Conservation (phyloP, 352 stramenopile species). For the Pythium aphanidermatum region DNA sequence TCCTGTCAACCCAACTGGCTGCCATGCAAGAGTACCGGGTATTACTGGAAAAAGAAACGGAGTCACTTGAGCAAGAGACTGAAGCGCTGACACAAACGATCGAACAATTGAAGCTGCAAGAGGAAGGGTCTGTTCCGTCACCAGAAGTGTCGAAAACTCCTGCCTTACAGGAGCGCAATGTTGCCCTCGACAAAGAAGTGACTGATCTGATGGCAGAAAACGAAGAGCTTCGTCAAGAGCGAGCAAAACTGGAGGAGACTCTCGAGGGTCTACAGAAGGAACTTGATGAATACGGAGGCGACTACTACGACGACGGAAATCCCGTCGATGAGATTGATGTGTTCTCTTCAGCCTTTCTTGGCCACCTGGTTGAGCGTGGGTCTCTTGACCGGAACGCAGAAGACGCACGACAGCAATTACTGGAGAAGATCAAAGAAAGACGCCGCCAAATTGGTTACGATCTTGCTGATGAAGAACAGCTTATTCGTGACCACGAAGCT, state of each 20-base stretch:
- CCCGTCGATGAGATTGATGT: slow-evolving; percentile 51
- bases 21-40: slow-evolving; percentile 34
- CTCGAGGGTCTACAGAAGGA: slow-evolving; percentile 60
- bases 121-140: slow-evolving; percentile 50
- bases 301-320: slow-evolving; percentile 47
- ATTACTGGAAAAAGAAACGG: slow-evolving; percentile 50
- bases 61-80: slow-evolving; percentile 48
- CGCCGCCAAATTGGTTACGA: slow-evolving; percentile 49
- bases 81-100: slow-evolving; percentile 49
- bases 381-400: slow-evolving; percentile 60
- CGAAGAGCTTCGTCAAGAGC: slow-evolving; percentile 44
- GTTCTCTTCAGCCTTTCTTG: slow-evolving; percentile 64
- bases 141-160: slow-evolving; percentile 51
- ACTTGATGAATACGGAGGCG: slow-evolving; percentile 47
- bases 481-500: slow-evolving; percentile 41
- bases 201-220: slow-evolving; percentile 67
- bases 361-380: slow-evolving; percentile 43
- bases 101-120: slow-evolving; percentile 52
- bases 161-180: slow-evolving; percentile 45
- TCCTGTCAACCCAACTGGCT: slow-evolving; percentile 44
- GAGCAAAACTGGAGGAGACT: slow-evolving; percentile 42
- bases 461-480: slow-evolving; percentile 51
- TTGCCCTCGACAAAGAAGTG: slow-evolving; percentile 64
- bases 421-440: slow-evolving; percentile 52
- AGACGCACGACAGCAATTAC: slow-evolving; percentile 47